Evolutionary conservation across 257 asterid genomes (phyloP).

Genomic region (Nicotiana undulata): DNA sequence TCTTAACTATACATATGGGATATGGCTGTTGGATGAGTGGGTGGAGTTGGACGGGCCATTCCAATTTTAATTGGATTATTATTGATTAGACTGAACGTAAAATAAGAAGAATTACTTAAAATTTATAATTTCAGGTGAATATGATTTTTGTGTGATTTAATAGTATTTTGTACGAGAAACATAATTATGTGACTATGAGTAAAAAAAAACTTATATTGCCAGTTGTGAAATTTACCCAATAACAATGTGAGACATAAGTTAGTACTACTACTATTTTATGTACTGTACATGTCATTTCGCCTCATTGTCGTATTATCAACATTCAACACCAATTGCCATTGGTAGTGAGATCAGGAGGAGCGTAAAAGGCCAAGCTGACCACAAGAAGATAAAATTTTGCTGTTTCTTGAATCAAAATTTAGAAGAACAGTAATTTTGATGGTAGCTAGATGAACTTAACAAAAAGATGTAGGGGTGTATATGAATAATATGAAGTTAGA

Average conservation of each 20-base stretch:
- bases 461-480: not conserved
- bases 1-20: no score
- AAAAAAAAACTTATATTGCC: no score
- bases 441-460: not conserved
- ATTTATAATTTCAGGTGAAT: no score
- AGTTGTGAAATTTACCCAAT: no score
- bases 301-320: not conserved
- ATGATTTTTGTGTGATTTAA: no score
- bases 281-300: not conserved
- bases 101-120: no score
- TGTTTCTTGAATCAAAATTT: not conserved
- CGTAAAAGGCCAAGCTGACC: not conserved
- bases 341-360: not conserved
- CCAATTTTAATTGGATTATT: no score
- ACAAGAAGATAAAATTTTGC: not conserved
- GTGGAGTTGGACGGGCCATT: no score
- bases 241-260: not conserved
- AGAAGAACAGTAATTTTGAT: not conserved
- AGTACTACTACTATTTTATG: not conserved
- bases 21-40: no score
- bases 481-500: not conserved
- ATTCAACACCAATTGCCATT: not conserved
- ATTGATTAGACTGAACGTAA: no score
- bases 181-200: no score
- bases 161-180: no score